Evolutionary conservation across 2,329 filamentous ascomycete genomes (phyloP), one percentile per base, ranked within the genome.

Genomic region (Malbranchea zuffiana): DNA sequence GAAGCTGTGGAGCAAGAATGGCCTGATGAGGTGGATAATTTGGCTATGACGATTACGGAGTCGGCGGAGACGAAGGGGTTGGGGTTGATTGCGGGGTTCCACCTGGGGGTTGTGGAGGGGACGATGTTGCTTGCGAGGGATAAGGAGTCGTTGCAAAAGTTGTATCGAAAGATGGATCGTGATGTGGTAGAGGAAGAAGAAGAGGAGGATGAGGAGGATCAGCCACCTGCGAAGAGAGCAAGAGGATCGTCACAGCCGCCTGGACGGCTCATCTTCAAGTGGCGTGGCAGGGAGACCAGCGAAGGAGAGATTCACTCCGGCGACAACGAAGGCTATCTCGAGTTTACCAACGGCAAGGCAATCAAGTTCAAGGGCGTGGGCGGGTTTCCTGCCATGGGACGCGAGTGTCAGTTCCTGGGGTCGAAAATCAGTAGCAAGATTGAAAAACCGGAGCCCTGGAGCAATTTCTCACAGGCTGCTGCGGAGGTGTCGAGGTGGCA

Each of bases 101-200:
- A 45, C 29, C 15, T 47, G 21, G 44, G 44, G 5, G 37, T 45
- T 8, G 6, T 47, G n/a, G 43, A 47, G 31, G 45, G 45, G 3
- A 45, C 43, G 5, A 47, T 47, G 43, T 20, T 45, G 4, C 37
- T 47, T 16, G 43, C 43, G 8, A 6, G 34, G n/a, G 32, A 37
- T 20, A 34, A 40, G 18, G 13, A 23, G 3, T 32, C 42, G 11
- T 27, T 44, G 5, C 18, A 37, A 17, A 34, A 19, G 13, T 39
- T 40, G 17, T 27, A 40, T n/a, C 16, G 15, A 16, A 37, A 18
- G 29, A 27, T 20, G 34, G 20, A 34, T n/a, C 21, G 24, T 7
- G 18, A 13, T 10, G 19, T 30, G 17, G 11, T 20, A 20, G 29
- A 38, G 19, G 25, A 36, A 4, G 39, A 35, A 20, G 34, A 28